Evolutionary conservation across 164 flowering plant genomes (phyloP).

Genomic region (Vitis labrusca): DNA sequence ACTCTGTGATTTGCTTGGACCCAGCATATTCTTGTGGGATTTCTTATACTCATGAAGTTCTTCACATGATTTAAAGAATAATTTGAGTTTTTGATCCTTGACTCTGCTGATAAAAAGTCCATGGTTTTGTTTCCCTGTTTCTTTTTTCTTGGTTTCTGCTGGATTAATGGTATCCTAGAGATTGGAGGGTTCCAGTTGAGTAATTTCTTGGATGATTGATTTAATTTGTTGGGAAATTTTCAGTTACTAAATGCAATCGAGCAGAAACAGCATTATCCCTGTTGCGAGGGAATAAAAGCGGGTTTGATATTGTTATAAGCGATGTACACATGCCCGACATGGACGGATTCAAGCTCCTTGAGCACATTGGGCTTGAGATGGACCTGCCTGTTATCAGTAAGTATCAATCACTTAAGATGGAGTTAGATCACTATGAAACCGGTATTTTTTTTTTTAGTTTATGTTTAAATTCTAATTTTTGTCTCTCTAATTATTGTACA

Average conservation of each 20-base stretch:
- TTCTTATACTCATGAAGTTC: background rate
- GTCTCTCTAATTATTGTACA: conserved; percentile 17
- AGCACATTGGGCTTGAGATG: conserved; percentile 77
- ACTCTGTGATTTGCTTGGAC: background rate
- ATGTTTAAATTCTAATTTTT: conserved; percentile 6
- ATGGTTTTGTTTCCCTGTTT: background rate
- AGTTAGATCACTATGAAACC: background rate
- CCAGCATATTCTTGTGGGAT: background rate
- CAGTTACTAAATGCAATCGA: conserved; percentile 73
- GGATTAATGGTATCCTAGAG: background rate
- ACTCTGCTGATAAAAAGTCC: background rate
- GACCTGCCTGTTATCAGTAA: conserved; percentile 89
- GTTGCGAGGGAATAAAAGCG: conserved; percentile 55
- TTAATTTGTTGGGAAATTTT: conserved; percentile 11
- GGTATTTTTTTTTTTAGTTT: background rate
- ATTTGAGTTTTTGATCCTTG: background rate
- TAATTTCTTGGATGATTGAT: conserved; percentile 12
- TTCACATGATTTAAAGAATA: background rate
- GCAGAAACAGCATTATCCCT: conserved; percentile 56
- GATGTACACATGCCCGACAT: conserved; percentile 98
- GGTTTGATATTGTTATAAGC: conserved; percentile 77
- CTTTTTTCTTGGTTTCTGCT: background rate
- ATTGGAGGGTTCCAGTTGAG: background rate
- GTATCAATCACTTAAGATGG: conserved; percentile 11
- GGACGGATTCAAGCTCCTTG: conserved; percentile 94